A percentile compares a stretch with the other conserved stretches of the same genome.
Conservation (phyloP, 805 yeast genomes). For the Ogataea degrootiae region DNA sequence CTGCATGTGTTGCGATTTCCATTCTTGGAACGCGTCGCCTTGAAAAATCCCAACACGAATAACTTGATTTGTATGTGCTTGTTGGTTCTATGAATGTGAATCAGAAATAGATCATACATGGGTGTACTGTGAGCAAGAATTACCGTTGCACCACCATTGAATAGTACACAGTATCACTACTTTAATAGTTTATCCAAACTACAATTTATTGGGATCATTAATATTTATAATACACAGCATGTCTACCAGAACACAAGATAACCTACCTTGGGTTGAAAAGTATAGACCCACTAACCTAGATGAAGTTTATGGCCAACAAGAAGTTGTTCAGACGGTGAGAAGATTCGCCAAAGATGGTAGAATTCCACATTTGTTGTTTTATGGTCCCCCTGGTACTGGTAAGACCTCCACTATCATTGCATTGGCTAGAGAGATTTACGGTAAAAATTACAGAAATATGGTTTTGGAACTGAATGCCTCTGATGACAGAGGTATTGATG, state of each 20-base stretch:
- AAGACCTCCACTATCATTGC: constrained; percentile 88
- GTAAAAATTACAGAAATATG: constrained; percentile 76
- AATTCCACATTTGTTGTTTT: constrained; percentile 87
- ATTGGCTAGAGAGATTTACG: constrained; percentile 81
- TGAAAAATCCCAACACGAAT: no score
- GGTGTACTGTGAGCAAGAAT: no score
- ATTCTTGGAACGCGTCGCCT: no score
- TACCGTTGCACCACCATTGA: no score
- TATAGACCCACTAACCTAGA: constrained; percentile 82
- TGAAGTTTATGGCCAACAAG: constrained; percentile 89
- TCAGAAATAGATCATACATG: no score
- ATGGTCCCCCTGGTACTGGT: constrained; percentile 96
- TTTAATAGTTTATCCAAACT: no score
- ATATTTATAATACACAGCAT: neutral
- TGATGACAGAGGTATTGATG: constrained; percentile 97
- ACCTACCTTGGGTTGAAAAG: constrained; percentile 90
- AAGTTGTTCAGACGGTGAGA: constrained; percentile 78
- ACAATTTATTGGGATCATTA: no score
- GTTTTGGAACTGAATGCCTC: constrained; percentile 94
- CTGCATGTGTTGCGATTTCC: no score
- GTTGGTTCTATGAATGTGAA: no score
- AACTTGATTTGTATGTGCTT: no score
- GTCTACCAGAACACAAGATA: constrained; percentile 28
- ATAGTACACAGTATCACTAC: no score
- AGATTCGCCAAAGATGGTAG: constrained; percentile 79